Evolutionary conservation across 2,329 filamentous ascomycete species (phyloP).

Genomic region (Clonostachys byssicola): DNA sequence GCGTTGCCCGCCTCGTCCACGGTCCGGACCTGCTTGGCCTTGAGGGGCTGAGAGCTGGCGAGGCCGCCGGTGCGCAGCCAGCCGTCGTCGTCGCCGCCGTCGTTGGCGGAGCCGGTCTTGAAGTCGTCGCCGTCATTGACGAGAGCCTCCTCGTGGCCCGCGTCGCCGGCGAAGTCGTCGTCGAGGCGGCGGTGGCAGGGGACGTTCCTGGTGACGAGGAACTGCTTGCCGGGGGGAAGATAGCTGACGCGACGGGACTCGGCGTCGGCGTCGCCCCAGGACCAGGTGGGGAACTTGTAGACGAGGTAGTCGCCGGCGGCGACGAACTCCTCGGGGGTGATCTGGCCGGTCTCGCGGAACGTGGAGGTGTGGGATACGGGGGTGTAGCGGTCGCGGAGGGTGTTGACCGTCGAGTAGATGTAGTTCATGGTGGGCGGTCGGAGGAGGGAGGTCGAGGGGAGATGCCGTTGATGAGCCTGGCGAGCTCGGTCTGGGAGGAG

Average conservation of each 20-base stretch:
- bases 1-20: constrained; percentile 87
- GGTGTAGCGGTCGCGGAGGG: constrained; percentile 85
- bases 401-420: constrained; percentile 88
- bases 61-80: constrained; percentile 87
- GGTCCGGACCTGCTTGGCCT: constrained; percentile 77
- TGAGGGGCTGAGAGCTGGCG: constrained; percentile 69
- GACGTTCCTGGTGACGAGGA: constrained; percentile 88
- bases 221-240: constrained; percentile 89
- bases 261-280: constrained; percentile 88
- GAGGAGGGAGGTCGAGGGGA: too few species aligned
- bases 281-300: constrained; percentile 99
- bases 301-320: constrained; percentile 95
- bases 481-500: too few species aligned
- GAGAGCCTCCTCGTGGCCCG: constrained; percentile 79
- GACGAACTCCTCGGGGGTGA: constrained; percentile 96
- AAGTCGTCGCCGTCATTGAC: constrained; percentile 63
- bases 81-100: constrained; percentile 71
- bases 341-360: constrained; percentile 89
- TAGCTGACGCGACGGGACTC: constrained; percentile 73
- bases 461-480: too few species aligned
- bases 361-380: constrained; percentile 87
- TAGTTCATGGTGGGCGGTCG: constrained; percentile 64
- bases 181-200: constrained; percentile 89
- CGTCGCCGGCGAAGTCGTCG: constrained; percentile 87
- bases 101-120: constrained; percentile 40